Evolutionary conservation across 2,329 filamentous ascomycete species (phyloP).

Genomic region (Samsoniella hepiali): DNA sequence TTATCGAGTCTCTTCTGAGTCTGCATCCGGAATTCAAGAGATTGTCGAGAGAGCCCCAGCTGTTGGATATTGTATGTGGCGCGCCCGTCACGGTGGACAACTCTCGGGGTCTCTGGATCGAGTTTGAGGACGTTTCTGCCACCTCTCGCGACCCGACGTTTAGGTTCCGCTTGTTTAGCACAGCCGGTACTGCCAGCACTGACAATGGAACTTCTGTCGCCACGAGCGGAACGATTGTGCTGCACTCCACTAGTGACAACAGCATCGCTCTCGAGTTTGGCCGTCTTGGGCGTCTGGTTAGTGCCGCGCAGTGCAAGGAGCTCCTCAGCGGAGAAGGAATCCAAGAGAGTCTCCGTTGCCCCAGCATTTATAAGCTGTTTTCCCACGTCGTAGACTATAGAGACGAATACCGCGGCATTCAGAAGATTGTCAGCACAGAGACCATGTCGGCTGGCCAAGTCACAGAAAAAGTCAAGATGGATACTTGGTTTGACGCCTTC

Average conservation of each 20-base stretch:
- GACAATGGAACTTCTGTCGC: neutral
- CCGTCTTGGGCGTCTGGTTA: neutral
- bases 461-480: constrained; percentile 20
- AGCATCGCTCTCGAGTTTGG: neutral
- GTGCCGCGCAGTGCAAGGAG: neutral
- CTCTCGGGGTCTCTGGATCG: neutral
- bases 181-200: too few relatives aligned
- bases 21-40: neutral
- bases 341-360: constrained; percentile 23
- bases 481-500: constrained; percentile 28
- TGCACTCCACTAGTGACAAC: neutral
- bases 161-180: neutral
- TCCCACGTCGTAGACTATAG: neutral
- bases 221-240: neutral
- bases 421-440: constrained; percentile 29
- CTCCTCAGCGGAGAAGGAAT: neutral
- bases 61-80: neutral
- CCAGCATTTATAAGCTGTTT: constrained; percentile 20
- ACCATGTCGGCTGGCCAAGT: constrained; percentile 29
- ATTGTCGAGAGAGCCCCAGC: neutral
- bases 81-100: neutral
- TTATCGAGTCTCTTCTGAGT: constrained; percentile 29
- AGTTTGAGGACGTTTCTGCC: neutral
- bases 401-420: neutral
- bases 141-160: too few relatives aligned